Base-by-base conservation (phyloP, 352 stramenopile genomes). In the Pythium dissimile region DNA sequence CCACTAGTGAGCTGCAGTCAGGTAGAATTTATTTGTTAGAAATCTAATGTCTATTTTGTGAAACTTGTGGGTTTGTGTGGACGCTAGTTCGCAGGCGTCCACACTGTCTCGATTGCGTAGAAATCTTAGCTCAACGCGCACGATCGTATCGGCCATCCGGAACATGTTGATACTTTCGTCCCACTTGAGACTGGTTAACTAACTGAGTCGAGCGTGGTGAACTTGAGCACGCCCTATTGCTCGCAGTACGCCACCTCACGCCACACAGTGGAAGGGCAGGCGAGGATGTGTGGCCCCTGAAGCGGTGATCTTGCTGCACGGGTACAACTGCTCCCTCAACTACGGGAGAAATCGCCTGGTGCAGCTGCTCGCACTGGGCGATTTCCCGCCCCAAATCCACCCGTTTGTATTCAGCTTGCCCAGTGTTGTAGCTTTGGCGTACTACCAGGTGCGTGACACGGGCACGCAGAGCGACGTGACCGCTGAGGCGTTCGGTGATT, bases 381-480 rank as follows among this genome's bases (percentile, higher is more conserved):
- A 88, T 28, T 91, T 91, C 37, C 80, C 80, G 0, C 68, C 73
- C 0, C 68, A 68, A n/a, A 83, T 91, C 52, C 80, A 91, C 30
- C 80, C 80, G 26, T 88, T 80, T 41, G 67, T 91, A 1, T 91
- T 91, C 35, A 88, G 78, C 46, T 91, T 78, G 80, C 76, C 80
- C 0, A 91, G 72, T 26, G 80, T 72, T 26, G 72, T 75, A 21
- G 66, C 69, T 0, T 59, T 90, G 11, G 72, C 77, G 8, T 90
- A 87, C 46, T 87, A 75, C 32, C 75, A 77, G 44, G 61, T 54
- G 1, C 47, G 38, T 4, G 26, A 23, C 15, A 41, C 69, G 23
- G 68, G 65, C 4, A 65, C 53, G 5, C 55, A 80, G 20, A 77
- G 62, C 34, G 60, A 69, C 11, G 24, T 23, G 12, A 80, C 71